Conservation (phyloP, 148 eudicot genomes). For the Arbutus unedo region DNA sequence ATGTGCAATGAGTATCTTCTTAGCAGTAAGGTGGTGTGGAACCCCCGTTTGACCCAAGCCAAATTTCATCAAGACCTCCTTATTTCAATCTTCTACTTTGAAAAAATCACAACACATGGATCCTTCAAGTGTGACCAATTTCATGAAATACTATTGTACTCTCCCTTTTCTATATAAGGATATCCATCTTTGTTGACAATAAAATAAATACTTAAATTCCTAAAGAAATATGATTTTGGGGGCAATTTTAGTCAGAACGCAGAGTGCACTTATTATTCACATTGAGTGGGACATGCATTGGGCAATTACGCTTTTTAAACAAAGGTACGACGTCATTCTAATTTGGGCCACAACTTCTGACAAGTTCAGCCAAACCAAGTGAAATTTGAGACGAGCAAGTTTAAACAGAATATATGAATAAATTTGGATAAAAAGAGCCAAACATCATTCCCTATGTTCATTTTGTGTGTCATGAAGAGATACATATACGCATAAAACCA, state of each 20-base stretch:
- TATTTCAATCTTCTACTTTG: neutral
- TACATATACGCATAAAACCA: neutral
- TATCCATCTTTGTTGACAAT: neutral
- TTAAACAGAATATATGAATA: neutral
- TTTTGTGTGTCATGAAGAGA: neutral
- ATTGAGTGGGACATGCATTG: neutral
- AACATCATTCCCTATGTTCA: neutral
- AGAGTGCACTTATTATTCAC: neutral
- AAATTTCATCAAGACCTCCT: neutral
- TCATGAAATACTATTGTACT: neutral
- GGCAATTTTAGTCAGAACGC: neutral
- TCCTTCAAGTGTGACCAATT: neutral
- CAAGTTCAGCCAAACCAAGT: neutral
- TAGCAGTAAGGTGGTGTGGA: neutral
- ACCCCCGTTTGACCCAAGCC: neutral
- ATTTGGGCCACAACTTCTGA: neutral
- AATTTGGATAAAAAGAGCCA: conserved; percentile 2
- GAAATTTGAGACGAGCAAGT: neutral
- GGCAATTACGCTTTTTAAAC: neutral
- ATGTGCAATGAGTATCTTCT: neutral
- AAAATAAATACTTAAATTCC: neutral
- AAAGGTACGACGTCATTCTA: neutral
- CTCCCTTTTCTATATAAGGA: neutral
- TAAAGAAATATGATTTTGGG: neutral
- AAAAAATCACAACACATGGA: neutral